phyloP scores from a whole-genome alignment of 495 filamentous ascomycete species.

The Geoglossum glabrum region DNA sequence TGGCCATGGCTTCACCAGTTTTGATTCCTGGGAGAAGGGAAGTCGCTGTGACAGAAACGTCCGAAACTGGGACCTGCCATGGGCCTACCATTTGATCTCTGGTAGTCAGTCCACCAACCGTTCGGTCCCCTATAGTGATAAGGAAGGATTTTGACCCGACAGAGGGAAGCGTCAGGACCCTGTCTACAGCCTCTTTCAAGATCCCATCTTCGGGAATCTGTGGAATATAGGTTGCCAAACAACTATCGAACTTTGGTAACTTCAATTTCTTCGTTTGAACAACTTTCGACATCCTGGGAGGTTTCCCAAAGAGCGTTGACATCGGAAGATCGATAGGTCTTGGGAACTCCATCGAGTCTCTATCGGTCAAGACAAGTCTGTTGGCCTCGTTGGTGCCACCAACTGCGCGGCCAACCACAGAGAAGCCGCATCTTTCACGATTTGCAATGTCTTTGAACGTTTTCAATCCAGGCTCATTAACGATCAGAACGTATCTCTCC shows the following conservation, averaged over 20 bases:
- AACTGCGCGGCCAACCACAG: constrained; percentile 65
- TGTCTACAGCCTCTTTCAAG: constrained; percentile 50
- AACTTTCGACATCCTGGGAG: constrained; percentile 59
- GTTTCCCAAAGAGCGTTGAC: constrained; percentile 79
- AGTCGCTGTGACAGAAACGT: constrained; percentile 79
- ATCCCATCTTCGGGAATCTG: constrained; percentile 43
- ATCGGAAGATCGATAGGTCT: constrained; percentile 80
- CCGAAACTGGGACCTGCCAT: constrained; percentile 90
- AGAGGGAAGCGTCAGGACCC: constrained; percentile 69
- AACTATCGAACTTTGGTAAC: constrained; percentile 54
- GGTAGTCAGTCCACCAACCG: constrained; percentile 71
- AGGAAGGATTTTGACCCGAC: constrained; percentile 94
- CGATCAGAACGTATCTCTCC: constrained; percentile 59
- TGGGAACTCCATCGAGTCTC: constrained; percentile 56
- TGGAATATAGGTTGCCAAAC: constrained; percentile 39
- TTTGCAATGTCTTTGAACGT: constrained; percentile 65
- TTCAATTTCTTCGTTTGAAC: constrained; percentile 53
- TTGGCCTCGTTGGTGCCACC: constrained; percentile 41
- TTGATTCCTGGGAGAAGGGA: constrained; percentile 49
- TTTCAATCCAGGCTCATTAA: constrained; percentile 59
- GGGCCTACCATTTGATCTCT: constrained; percentile 92
- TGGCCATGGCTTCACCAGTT: constrained; percentile 89
- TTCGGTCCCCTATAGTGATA: constrained; percentile 87
- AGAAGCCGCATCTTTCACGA: constrained; percentile 83
- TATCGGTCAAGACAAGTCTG: constrained; percentile 59